Percentiles rank a stretch among this genome's conserved stretches.
These are phyloP conservation scores for Castanea crenata DNA, from an alignment of 306 rosid species.

Conservation along the genomic window DNA sequence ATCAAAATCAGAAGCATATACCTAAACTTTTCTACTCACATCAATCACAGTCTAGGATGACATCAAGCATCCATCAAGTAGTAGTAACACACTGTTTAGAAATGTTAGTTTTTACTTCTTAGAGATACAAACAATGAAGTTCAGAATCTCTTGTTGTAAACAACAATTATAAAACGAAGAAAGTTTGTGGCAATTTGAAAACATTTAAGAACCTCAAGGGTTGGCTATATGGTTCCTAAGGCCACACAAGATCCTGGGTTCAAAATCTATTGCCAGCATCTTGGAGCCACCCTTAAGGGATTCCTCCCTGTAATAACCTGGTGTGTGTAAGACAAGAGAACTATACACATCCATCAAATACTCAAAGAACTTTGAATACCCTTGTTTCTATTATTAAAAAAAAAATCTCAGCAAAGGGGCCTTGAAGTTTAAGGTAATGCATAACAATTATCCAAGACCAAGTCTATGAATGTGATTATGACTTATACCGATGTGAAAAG, in stretches of 20 bases:
- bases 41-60: neutral
- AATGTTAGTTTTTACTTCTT: neutral
- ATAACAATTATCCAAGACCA: neutral
- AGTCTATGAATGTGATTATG: neutral
- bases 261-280: too few relatives aligned
- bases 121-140: neutral
- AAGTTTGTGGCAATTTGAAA: neutral
- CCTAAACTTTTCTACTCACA: neutral
- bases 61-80: neutral
- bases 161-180: neutral
- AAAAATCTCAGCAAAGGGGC: neutral
- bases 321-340: too few relatives aligned
- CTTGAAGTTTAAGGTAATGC: neutral
- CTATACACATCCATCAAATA: too few relatives aligned
- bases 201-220: neutral
- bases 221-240: too few relatives aligned
- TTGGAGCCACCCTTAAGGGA: too few relatives aligned
- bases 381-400: too few relatives aligned
- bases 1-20: slow-evolving; percentile 8
- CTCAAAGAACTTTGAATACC: too few relatives aligned
- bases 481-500: neutral
- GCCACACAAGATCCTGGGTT: too few relatives aligned
- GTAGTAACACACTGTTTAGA: neutral
- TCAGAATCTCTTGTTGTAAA: neutral
- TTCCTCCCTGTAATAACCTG: too few relatives aligned